Conservation (phyloP, 306 rosid genomes). For the Carpinus fangiana region DNA sequence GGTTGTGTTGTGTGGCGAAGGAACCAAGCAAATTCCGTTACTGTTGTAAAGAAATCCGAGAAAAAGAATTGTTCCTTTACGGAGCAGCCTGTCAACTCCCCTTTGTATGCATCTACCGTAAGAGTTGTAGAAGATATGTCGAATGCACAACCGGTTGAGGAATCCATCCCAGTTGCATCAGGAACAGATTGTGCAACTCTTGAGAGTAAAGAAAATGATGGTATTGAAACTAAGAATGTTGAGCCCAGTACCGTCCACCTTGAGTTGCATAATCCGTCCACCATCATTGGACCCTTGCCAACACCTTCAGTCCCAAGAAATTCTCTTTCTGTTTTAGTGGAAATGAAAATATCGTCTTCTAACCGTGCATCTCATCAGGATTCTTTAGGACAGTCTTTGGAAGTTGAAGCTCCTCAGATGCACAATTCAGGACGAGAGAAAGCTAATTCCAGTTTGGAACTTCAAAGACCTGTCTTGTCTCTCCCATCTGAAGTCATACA, state of each 20-base stretch:
- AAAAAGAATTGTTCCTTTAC: neutral
- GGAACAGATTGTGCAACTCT: neutral
- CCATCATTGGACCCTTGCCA: neutral
- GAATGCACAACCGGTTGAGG: neutral
- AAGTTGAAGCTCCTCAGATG: constrained; percentile 16
- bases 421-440: constrained; percentile 4
- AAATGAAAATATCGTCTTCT: constrained; percentile 2
- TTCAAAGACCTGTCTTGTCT: neutral
- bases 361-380: constrained; percentile 6
- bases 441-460: neutral
- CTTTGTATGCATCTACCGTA: neutral
- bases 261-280: constrained; percentile 2
- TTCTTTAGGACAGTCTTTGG: constrained; percentile 4
- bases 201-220: neutral
- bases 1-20: constrained; percentile 39
- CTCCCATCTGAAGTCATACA: neutral
- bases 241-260: neutral
- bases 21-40: constrained; percentile 3
- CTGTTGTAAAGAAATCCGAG: constrained; percentile 13
- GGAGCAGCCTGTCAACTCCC: neutral
- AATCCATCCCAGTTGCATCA: constrained; percentile 11
- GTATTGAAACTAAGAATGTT: neutral
- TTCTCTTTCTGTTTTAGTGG: constrained; percentile 2
- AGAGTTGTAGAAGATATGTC: neutral
- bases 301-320: neutral